Base-by-base conservation (phyloP, 2,329 filamentous ascomycete genomes). In the Davidsoniella neocaledoniae region DNA sequence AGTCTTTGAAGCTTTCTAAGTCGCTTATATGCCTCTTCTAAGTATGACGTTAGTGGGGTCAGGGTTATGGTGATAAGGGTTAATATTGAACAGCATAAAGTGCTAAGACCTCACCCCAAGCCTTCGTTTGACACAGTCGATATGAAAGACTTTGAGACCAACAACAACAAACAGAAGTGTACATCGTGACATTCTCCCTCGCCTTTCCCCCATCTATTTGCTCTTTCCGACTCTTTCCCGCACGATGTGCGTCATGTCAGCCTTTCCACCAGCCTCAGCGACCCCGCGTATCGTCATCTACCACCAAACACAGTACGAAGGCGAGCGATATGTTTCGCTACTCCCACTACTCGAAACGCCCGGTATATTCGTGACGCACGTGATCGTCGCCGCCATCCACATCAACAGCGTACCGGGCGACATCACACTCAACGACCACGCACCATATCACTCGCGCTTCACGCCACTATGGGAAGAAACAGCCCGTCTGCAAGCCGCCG, bases 371-470 rank as follows among this genome's bases (percentile, higher is more conserved):
- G 61, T 74, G 23, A 94, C 88, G 0, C 88, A 95, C 65, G 71
- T 94, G 53, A 88, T 94, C 57, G 66, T 95, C 45, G 86, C 85
- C 5, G 87, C 88, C 10, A 77, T 95, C 53, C 88, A 95, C 64
- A 68, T 95, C 57, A 88, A 91, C 62, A 70, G 73, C 5, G 64
- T 66, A 17, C 77, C 83, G 1, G 70, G 69, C 7, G 70, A 77
- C 52, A 73, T 90, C 57, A 85, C 80, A 0, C 74, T 94, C 55
- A 95, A 95, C 63, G 81, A 95, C 64, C 76, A 86, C 60, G 70
- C 71, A 0, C 85, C 85, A 0, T 66, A 74, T n/a, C 66, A 84
- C 56, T 63, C 75, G 4, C 73, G 77, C 55, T 90, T 82, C 63
- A 68, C 75, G 29, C 76, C 77, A 1, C 70, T 94, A 36, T 95